A percentile compares a stretch with the other conserved stretches of the same genome.
phyloP scores from a whole-genome alignment of 2,329 filamentous ascomycete genomes.

The Neurospora sp. region DNA sequence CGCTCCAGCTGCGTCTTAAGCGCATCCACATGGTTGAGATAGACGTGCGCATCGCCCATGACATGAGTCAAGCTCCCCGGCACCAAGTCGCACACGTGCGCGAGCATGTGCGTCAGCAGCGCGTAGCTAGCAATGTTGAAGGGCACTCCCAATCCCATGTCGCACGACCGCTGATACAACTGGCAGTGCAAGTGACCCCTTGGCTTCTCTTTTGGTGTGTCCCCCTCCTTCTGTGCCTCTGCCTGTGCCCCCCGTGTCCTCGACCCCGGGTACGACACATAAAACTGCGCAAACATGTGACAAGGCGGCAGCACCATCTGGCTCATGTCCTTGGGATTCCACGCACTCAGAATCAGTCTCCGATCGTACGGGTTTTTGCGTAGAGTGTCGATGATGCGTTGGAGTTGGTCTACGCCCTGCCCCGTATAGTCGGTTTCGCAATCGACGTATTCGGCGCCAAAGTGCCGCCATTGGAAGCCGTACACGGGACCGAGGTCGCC shows the following conservation, averaged over 20 bases:
- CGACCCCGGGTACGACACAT: constrained; percentile 63
- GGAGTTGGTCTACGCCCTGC: constrained; percentile 86
- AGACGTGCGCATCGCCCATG: constrained; percentile 98
- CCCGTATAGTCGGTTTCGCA: constrained; percentile 73
- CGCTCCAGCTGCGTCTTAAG: constrained; percentile 70
- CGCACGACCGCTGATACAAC: constrained; percentile 87
- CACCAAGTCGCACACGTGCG: constrained; percentile 72
- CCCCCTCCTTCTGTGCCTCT: constrained; percentile 14
- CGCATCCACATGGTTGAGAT: constrained; percentile 85
- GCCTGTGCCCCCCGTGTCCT: neutral
- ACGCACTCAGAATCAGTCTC: constrained; percentile 81
- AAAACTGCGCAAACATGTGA: constrained; percentile 97
- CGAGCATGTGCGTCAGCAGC: constrained; percentile 88
- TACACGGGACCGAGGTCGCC: constrained; percentile 95
- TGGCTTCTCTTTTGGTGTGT: constrained; percentile 19
- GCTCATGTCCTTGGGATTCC: constrained; percentile 80
- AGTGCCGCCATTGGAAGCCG: constrained; percentile 98
- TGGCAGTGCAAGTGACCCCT: constrained; percentile 75
- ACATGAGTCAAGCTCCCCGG: constrained; percentile 87
- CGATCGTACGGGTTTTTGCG: constrained; percentile 78
- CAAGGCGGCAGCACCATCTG: constrained; percentile 91
- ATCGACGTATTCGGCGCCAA: constrained; percentile 82
- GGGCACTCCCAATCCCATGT: constrained; percentile 94
- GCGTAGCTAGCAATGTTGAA: constrained; percentile 98
- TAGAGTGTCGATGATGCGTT: constrained; percentile 81